A percentile compares a stretch with the other conserved stretches of the same genome.
Conservation (phyloP, 2,329 filamentous ascomycete genomes). For the Colletotrichum cuscutae region DNA sequence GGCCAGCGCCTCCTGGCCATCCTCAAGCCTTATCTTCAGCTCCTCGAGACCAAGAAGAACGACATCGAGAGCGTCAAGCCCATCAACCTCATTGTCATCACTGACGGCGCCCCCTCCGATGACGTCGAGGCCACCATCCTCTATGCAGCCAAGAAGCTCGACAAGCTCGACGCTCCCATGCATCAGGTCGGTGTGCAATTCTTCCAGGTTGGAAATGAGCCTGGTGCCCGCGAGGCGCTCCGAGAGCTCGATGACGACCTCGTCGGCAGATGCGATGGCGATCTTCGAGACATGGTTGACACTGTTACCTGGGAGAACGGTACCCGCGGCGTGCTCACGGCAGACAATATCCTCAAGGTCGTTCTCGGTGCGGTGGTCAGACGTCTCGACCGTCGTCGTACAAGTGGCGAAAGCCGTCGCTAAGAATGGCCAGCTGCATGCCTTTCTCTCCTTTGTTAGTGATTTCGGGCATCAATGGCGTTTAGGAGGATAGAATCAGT, state of each 20-base stretch:
- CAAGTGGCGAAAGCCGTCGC: constrained; percentile 28
- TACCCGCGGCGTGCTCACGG: constrained; percentile 62
- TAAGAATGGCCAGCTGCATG: neutral
- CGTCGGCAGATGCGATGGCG: constrained; percentile 60
- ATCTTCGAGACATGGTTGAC: constrained; percentile 89
- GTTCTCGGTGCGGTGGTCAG: constrained; percentile 81
- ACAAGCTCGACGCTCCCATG: constrained; percentile 73
- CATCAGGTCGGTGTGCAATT: constrained; percentile 95
- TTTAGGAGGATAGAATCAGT: constrained; percentile 1
- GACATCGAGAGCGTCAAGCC: constrained; percentile 69
- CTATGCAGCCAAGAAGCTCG: constrained; percentile 74
- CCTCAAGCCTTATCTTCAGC: constrained; percentile 74
- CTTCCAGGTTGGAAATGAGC: constrained; percentile 89
- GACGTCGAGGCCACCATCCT: constrained; percentile 80
- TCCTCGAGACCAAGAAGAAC: constrained; percentile 51
- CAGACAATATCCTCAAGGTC: constrained; percentile 80
- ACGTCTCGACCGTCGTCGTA: constrained; percentile 47
- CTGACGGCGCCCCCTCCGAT: constrained; percentile 85
- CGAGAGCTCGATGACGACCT: constrained; percentile 81
- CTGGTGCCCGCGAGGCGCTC: constrained; percentile 71
- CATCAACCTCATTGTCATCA: constrained; percentile 92
- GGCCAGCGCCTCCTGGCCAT: constrained; percentile 78
- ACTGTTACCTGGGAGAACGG: constrained; percentile 77
- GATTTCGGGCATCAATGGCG: constrained; percentile 13
- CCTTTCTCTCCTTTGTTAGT: neutral